Conservation (phyloP, 441 rosid genomes). For the Cnidoscolus chayamansa region DNA sequence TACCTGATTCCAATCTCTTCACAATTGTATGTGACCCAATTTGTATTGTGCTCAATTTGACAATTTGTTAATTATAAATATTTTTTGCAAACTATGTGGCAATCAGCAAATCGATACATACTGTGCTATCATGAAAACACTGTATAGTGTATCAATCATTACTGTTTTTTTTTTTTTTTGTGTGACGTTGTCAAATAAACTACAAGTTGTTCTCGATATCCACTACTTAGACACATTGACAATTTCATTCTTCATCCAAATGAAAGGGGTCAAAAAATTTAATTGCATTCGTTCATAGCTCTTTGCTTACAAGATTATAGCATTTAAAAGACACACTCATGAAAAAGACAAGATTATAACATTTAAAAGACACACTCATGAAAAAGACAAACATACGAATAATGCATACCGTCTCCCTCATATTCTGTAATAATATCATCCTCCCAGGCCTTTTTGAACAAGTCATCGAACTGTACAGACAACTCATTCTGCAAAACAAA, state of each 20-base stretch:
- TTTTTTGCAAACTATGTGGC: neutral
- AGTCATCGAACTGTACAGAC: slow-evolving; percentile 87
- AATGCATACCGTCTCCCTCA: slow-evolving; percentile 60
- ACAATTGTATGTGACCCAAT: neutral
- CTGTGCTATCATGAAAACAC: neutral
- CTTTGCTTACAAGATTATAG: slow-evolving; percentile 10
- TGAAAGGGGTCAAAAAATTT: neutral
- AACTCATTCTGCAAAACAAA: slow-evolving; percentile 56
- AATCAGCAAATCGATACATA: neutral
- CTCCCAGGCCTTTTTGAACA: slow-evolving; percentile 92
- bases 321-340: neutral
- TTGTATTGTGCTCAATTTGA: neutral
- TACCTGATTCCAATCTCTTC: neutral
- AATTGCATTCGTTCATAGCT: neutral
- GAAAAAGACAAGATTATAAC: neutral
- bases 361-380: neutral
- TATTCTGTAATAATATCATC: slow-evolving; percentile 44
- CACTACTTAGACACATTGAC: neutral
- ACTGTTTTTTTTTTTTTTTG: too few relatives aligned
- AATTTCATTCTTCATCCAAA: neutral
- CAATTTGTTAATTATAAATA: neutral
- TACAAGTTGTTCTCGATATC: slow-evolving; percentile 6
- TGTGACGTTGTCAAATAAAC: slow-evolving; percentile 1
- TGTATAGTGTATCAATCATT: neutral
- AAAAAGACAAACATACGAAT: slow-evolving; percentile 18